Base-by-base conservation (phyloP, 352 stramenopile genomes). In the Globisporangium cylindrosporum region DNA sequence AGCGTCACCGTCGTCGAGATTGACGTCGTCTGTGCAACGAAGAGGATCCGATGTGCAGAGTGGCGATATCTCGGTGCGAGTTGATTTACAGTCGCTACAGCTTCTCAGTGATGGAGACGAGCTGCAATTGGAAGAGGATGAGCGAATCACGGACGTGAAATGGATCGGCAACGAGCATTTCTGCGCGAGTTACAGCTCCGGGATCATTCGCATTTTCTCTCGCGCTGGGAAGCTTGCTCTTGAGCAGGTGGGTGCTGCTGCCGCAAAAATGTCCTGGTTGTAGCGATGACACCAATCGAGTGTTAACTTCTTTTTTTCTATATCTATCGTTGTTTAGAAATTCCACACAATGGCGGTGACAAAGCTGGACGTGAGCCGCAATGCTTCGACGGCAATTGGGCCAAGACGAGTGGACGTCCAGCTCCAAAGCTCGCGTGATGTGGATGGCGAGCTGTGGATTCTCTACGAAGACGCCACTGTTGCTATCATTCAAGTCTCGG, bases 391-490 rank as follows among this genome's bases (percentile, higher is more conserved):
- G 10, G 75, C 73, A 36, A 59, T 78, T 62, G 71, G 67, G 0
- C 43, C 72, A 0, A 69, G 78, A 2, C 73, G 77, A 25, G 38
- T 76, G 18, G 78, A 75, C 27, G 76, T 73, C 34, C 59, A 73
- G 53, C 60, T 78, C n/a, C 48, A 67, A 48, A 49, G 61, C 27
- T 64, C 74, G 9, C 63, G 48, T 15, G 74, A 80, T 41, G 41
- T 59, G 22, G 76, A 87, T 25, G 81, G 80, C 1, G 85, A 93
- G 53, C 65, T 95, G 6, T 95, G 86, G 84, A 77, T 95, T 6
- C 72, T 95, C 1, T 94, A 92, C 64, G 76, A 79, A 6, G 88
- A 95, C 60, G 71, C 79, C 1, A 94, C 86, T 15, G 74, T 95
- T n/a, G 88, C 78, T 20, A 91, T 95, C 67, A 75, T 95, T 0